Evolutionary conservation across 139 green algal species (phyloP).

Genomic region (Nannochloris sp.): DNA sequence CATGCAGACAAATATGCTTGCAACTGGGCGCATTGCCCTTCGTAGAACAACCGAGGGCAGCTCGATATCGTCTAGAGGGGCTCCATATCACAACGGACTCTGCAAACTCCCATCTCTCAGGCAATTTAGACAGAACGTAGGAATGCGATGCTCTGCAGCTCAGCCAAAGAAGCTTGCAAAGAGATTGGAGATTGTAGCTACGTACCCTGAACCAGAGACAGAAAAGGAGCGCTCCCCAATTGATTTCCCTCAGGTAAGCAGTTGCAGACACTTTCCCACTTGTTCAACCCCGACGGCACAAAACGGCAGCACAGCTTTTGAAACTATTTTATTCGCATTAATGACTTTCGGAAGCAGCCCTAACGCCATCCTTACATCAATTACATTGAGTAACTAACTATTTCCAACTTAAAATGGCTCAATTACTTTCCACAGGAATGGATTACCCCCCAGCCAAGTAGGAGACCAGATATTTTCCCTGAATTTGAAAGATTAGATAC

Average conservation of each 20-base stretch:
- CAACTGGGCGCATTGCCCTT: too few relatives aligned
- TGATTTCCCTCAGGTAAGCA: slow-evolving; percentile 67
- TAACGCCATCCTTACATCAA: background rate
- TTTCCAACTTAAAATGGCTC: background rate
- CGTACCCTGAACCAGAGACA: slow-evolving; percentile 69
- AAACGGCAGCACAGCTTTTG: background rate
- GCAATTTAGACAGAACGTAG: background rate
- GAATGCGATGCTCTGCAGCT: background rate
- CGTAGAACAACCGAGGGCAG: background rate
- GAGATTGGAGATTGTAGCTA: slow-evolving; percentile 15
- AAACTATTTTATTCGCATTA: background rate
- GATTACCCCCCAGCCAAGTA: slow-evolving; percentile 80
- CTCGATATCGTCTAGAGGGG: background rate
- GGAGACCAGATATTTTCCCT: slow-evolving; percentile 82
- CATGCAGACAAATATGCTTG: too few relatives aligned
- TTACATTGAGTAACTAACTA: background rate
- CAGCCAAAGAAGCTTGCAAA: too few relatives aligned
- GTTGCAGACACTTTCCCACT: background rate
- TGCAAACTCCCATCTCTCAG: background rate
- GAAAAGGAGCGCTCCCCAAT: slow-evolving; percentile 77
- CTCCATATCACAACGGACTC: background rate
- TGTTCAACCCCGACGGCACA: too few relatives aligned
- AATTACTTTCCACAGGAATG: slow-evolving; percentile 68
- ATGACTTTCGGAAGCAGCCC: background rate
- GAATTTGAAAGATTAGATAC: slow-evolving; percentile 92